Conservation (phyloP, 441 rosid species). For the Biscutella laevigata region DNA sequence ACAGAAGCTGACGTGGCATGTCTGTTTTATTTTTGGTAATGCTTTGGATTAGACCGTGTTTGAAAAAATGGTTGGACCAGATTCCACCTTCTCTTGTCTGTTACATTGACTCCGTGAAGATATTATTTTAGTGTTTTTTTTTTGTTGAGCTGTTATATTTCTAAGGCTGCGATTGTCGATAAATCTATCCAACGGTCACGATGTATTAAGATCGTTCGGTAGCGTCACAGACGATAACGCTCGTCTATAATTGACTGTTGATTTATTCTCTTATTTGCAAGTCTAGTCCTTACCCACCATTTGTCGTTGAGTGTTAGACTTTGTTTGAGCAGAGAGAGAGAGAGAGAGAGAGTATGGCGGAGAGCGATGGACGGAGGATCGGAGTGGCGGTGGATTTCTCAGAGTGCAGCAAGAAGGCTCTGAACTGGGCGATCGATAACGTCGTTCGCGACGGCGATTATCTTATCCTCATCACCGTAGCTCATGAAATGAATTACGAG, state of each 20-base stretch:
- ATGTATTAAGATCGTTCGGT: background rate
- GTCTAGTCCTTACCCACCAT: background rate
- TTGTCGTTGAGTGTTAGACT: conserved; percentile 5
- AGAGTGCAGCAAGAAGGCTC: conserved; percentile 62
- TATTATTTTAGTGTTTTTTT: background rate
- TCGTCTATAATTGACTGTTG: background rate
- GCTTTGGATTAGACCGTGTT: background rate
- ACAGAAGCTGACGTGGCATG: conserved; percentile 9
- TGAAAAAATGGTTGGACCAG: background rate
- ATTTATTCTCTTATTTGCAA: background rate
- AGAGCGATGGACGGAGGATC: conserved; percentile 40
- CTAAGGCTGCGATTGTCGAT: conserved; percentile 10
- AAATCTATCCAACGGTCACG: conserved; percentile 4
- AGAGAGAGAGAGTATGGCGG: conserved; percentile 37
- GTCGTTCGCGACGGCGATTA: conserved; percentile 60
- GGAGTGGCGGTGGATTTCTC: conserved; percentile 98
- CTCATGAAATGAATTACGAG: conserved; percentile 53
- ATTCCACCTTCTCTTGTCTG: conserved; percentile 12
- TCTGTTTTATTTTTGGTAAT: background rate
- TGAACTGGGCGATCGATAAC: conserved; percentile 85
- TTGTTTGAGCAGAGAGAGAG: conserved; percentile 3
- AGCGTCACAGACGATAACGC: background rate
- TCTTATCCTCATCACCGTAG: conserved; percentile 55
- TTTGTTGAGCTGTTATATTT: conserved; percentile 1
- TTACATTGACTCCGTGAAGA: background rate